A percentile compares a stretch with the other conserved stretches of the same genome.
These are phyloP conservation scores for Phytophthora syringae DNA, from an alignment of 352 stramenopile genomes.

Conservation along the genomic window DNA sequence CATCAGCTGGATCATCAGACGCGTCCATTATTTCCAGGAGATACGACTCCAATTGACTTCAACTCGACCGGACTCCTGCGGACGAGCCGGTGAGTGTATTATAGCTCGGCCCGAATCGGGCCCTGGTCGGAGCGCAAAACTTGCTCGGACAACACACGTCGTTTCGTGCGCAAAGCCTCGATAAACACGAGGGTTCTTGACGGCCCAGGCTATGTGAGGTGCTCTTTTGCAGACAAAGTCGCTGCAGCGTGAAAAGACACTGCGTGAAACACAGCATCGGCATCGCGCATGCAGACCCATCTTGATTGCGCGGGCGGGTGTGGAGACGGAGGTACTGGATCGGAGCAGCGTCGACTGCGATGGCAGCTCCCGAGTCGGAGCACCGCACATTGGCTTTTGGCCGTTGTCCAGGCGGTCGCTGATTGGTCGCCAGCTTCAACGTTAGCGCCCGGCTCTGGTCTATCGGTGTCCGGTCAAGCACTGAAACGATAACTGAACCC, in stretches of 20 bases:
- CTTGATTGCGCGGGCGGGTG: constrained; percentile 7
- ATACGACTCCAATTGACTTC: constrained; percentile 29
- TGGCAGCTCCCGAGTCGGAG: too few relatives aligned
- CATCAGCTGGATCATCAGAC: neutral
- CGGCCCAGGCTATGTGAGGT: constrained; percentile 18
- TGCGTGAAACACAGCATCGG: constrained; percentile 18
- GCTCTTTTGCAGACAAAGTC: constrained; percentile 1
- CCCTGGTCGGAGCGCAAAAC: too few relatives aligned
- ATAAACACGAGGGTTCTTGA: constrained; percentile 11
- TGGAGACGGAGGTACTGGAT: neutral
- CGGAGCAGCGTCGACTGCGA: too few relatives aligned
- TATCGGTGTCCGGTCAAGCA: constrained; percentile 11
- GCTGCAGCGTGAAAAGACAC: constrained; percentile 3
- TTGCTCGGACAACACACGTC: neutral
- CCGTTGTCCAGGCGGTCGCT: neutral
- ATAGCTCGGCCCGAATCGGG: too few relatives aligned
- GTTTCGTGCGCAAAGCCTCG: constrained; percentile 14
- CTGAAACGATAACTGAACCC: constrained; percentile 41
- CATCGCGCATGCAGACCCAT: constrained; percentile 7
- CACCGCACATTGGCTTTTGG: too few relatives aligned
- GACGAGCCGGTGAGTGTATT: neutral
- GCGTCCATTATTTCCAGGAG: neutral
- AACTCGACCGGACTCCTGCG: constrained; percentile 17
- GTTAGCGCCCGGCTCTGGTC: constrained; percentile 15
- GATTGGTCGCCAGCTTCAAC: constrained; percentile 14